Evolutionary conservation across 257 asterid species (phyloP), one percentile per base, ranked within the genome.

Genomic region (Capsicum pubescens): DNA sequence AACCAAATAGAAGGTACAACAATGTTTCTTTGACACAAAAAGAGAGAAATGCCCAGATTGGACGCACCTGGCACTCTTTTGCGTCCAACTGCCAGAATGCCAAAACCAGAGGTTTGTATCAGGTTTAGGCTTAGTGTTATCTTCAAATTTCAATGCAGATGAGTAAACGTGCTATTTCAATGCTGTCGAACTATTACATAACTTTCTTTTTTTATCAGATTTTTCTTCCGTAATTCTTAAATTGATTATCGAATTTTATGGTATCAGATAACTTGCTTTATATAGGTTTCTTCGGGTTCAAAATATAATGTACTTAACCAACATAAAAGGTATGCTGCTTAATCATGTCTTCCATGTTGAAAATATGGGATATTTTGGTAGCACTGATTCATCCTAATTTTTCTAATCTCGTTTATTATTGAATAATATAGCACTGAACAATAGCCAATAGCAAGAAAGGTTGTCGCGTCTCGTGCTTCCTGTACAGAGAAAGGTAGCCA

Each of bases 251-350:
- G 9, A 74, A 12, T 26, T 74, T 50, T 21, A 74, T 74, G 4
- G 32, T 78, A 36, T 87, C 50, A 21, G 44, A 7, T 60, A 48
- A 16, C 39, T 84, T 64, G 32, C 64, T 57, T 67, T 71, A 48
- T 26, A 21, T 86, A 94, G 97, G 82, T 61, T n/a, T 79, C 86
- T 74, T 84, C 67, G 50, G 83, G 74, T 60, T 83, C 89, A 63
- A 91, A 87, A 84, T 80, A 83, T 63, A 90, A 86, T 79, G 82
- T 79, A 32, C 52, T 17, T 59, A 11, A 57, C 14, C 89, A 87
- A 76, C 88, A 80, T 85, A 89, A 56, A 87, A 93, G 97, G 98
- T 94, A 92, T 17, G 9, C 13, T 21, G 3, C 76, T 9, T 17
- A 85, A 86, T 87, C 57, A 50, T 76, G 42, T 61, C 81, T 70